Conservation (phyloP, 2,329 filamentous ascomycete genomes). For the Aspergillus japonicus region DNA sequence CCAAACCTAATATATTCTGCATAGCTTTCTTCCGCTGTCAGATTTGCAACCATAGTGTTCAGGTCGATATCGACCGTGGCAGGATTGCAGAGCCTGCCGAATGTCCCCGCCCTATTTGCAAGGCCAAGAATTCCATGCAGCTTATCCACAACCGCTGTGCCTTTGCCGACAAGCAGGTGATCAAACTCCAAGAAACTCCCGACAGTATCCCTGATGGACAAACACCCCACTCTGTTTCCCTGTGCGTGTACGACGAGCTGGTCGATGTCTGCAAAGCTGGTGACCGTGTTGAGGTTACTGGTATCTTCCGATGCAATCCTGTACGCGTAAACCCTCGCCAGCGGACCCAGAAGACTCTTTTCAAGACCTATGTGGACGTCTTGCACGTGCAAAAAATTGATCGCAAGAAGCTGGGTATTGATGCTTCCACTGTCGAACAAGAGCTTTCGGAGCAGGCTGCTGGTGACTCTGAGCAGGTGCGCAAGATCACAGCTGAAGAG, state of each 20-base stretch:
- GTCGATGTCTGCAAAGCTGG: slow-evolving; percentile 98
- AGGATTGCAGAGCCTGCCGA: slow-evolving; percentile 92
- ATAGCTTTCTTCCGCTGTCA: slow-evolving; percentile 91
- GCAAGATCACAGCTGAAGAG: slow-evolving; percentile 81
- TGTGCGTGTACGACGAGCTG: slow-evolving; percentile 94
- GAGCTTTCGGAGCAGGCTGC: slow-evolving; percentile 71
- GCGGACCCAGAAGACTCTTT: slow-evolving; percentile 87
- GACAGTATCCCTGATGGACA: slow-evolving; percentile 93
- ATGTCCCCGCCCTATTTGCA: slow-evolving; percentile 79
- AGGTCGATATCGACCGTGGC: slow-evolving; percentile 88
- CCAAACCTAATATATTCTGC: background rate
- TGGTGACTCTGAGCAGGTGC: slow-evolving; percentile 75
- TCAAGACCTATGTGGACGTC: slow-evolving; percentile 97
- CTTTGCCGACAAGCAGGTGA: slow-evolving; percentile 97
- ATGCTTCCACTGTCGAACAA: slow-evolving; percentile 82
- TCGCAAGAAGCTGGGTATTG: slow-evolving; percentile 88
- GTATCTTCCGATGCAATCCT: slow-evolving; percentile 92
- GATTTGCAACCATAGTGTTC: slow-evolving; percentile 85
- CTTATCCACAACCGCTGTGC: slow-evolving; percentile 93
- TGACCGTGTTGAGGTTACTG: slow-evolving; percentile 92
- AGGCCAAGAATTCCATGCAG: slow-evolving; percentile 92
- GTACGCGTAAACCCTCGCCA: slow-evolving; percentile 93
- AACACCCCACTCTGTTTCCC: slow-evolving; percentile 93
- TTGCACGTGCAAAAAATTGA: slow-evolving; percentile 96
- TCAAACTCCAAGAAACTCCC: slow-evolving; percentile 96